phyloP scores from a whole-genome alignment of 768 basidiomycete genomes.

The Pleurotus giganteus region DNA sequence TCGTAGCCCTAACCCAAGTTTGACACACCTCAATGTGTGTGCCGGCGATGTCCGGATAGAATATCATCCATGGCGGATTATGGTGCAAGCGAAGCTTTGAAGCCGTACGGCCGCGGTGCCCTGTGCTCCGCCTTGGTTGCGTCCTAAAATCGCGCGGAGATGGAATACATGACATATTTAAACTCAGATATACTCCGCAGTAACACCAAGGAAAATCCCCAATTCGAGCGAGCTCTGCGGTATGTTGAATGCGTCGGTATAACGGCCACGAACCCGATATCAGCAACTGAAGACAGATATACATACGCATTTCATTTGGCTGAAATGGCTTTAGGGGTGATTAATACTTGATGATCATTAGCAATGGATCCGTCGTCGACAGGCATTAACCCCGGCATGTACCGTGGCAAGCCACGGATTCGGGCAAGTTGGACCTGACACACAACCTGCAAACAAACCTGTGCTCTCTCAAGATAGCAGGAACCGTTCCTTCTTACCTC shows the following conservation, averaged over 20 bases:
- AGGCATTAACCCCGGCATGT: slow-evolving; percentile 10
- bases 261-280: no score
- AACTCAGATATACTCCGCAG: not conserved
- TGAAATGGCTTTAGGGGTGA: not conserved
- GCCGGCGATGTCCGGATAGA: not conserved
- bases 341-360: not conserved
- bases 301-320: not conserved
- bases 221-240: not conserved
- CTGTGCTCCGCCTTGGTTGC: not conserved
- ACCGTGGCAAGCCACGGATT: slow-evolving; percentile 9
- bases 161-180: not conserved
- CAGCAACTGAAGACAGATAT: not conserved
- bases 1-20: no score
- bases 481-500: not conserved
- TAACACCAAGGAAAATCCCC: not conserved
- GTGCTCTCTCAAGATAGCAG: not conserved
- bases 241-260: not conserved
- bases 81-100: no score
- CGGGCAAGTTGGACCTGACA: slow-evolving; percentile 10
- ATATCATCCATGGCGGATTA: no score
- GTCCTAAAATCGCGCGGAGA: not conserved
- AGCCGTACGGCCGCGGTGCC: no score
- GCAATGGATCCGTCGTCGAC: slow-evolving; percentile 3
- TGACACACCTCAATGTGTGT: not conserved
- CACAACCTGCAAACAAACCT: slow-evolving; percentile 10